Base-by-base conservation (phyloP, 768 basidiomycete species). In the Gautieria morchelliformis region DNA sequence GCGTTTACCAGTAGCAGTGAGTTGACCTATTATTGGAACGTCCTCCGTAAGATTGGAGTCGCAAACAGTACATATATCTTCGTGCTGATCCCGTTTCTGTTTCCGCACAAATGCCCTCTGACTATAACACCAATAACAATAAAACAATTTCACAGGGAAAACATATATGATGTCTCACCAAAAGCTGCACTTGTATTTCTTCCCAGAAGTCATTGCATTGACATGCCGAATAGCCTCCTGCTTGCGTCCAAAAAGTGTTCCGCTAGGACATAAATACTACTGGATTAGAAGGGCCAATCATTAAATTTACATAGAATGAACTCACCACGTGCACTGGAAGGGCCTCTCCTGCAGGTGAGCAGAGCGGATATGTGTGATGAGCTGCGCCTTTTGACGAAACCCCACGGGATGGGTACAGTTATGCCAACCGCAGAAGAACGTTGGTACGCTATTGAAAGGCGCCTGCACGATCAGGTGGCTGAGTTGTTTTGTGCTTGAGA, bases 281-380 rank as follows among this genome's bases (percentile, higher is more conserved):
- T n/a, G n/a, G n/a, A n/a, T n/a, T n/a, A n/a, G n/a, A n/a, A n/a
- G n/a, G n/a, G n/a, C n/a, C n/a, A n/a, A n/a, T n/a, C n/a, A n/a
- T n/a, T n/a, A n/a, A n/a, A n/a, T n/a, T 37, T 14, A 10, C 8
- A 3, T 9, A 2, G 35, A 37, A 37, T 2, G 9, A 2, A 9
- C 10, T 37, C 35, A 56, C 54, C 54, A 56, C n/a, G 54, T 57
- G 37, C 56, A 57, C 8, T 24, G n/a, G 47, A 48, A 57, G 19
- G 45, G 56, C 19, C 50, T 57, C 24, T 57, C 56, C 20, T 37
- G 42, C 7, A 57, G 46, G 32, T 57, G 56, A 32, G 37, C 6
- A n/a, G 56, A 57, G 5, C 33, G 37, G 37, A 57, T 57, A 50
- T 57, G 56, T 32, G 56, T 57, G 6, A 47, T 33, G 22, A 57